Percentiles rank a stretch among this genome's conserved stretches.
phyloP scores from a whole-genome alignment of 805 yeast species.

The Kuraishia ogatae region DNA sequence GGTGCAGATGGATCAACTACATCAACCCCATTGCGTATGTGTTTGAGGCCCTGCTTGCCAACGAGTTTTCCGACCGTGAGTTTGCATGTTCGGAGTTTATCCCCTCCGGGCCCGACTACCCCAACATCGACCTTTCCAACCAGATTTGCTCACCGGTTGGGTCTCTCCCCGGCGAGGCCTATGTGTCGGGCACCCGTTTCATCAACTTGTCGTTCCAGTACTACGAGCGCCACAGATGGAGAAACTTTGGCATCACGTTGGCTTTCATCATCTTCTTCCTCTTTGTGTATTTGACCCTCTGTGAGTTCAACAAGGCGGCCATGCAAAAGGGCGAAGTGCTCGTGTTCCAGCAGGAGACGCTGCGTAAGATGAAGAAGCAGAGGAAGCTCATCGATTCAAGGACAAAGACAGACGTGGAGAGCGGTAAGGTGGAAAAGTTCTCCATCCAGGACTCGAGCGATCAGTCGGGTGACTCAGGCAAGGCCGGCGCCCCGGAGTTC shows the following conservation, averaged over 20 bases:
- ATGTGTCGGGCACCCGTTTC: slow-evolving; percentile 55
- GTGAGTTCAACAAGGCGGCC: slow-evolving; percentile 54
- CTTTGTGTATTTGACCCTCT: slow-evolving; percentile 38
- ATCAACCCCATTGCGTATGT: slow-evolving; percentile 49
- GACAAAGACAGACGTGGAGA: slow-evolving; percentile 1
- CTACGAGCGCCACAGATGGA: slow-evolving; percentile 57
- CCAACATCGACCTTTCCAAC: slow-evolving; percentile 9
- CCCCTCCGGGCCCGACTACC: slow-evolving; percentile 34
- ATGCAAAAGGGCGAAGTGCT: slow-evolving; percentile 66
- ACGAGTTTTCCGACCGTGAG: slow-evolving; percentile 41
- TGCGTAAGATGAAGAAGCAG: slow-evolving; percentile 36
- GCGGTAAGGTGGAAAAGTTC: not conserved
- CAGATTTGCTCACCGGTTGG: slow-evolving; percentile 38
- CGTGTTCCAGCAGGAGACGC: slow-evolving; percentile 43
- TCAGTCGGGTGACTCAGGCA: not conserved
- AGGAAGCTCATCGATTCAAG: slow-evolving; percentile 15
- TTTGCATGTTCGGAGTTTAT: slow-evolving; percentile 39
- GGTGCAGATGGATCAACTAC: slow-evolving; percentile 62
- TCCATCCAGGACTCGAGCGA: not conserved
- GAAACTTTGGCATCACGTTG: slow-evolving; percentile 64
- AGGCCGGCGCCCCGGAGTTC: not conserved
- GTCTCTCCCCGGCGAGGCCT: slow-evolving; percentile 40
- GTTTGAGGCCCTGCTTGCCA: slow-evolving; percentile 49
- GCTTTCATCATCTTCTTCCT: slow-evolving; percentile 51
- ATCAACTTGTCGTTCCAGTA: slow-evolving; percentile 41